phyloP scores from a whole-genome alignment of 495 filamentous ascomycete species.

The Xylaria venustula region DNA sequence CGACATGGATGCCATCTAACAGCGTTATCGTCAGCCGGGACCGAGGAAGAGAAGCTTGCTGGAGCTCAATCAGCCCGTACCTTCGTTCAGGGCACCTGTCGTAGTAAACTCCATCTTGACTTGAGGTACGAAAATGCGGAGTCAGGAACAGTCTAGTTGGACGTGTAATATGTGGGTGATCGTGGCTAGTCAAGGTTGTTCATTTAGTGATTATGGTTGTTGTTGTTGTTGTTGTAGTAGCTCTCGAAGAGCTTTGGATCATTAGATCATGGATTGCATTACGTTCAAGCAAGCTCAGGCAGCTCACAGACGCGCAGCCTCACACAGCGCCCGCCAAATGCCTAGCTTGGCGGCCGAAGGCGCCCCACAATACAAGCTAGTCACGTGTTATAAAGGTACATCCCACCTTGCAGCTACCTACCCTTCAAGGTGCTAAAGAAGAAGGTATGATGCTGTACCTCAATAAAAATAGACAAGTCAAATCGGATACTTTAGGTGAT shows the following conservation, averaged over 20 bases:
- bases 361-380: constrained; percentile 2
- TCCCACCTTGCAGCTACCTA: background rate
- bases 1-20: constrained; percentile 95
- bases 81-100: constrained; percentile 71
- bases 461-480: no score
- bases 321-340: constrained; percentile 13
- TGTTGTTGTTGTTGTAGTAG: constrained; percentile 12
- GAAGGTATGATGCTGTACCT: no score
- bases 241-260: constrained; percentile 9
- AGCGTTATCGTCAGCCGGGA: constrained; percentile 12
- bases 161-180: background rate
- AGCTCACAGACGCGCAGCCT: constrained; percentile 45
- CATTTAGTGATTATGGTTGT: constrained; percentile 9
- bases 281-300: constrained; percentile 31
- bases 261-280: constrained; percentile 14
- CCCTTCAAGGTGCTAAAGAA: no score
- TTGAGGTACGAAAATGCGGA: background rate
- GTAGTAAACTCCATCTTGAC: constrained; percentile 58
- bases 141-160: background rate
- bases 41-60: constrained; percentile 12
- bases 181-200: background rate
- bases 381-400: constrained; percentile 26
- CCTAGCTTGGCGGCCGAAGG: constrained; percentile 10
- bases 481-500: no score
- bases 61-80: constrained; percentile 40